Evolutionary conservation across 495 filamentous ascomycete species (phyloP).

Genomic region (Chaetomidium leptoderma): DNA sequence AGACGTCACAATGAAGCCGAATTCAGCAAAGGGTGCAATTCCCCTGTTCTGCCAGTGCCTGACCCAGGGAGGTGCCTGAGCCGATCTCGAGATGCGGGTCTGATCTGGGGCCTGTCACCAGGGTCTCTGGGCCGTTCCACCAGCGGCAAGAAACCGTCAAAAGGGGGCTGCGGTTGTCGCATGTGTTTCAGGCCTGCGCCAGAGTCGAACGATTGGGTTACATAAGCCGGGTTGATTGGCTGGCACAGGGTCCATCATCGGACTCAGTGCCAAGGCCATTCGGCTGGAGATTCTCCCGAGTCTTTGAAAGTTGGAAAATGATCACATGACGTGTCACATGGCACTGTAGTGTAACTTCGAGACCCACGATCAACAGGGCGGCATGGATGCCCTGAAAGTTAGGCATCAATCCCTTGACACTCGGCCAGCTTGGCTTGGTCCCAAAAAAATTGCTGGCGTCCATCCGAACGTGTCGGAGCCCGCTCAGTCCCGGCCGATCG

Average conservation of each 20-base stretch:
- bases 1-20: slow-evolving; percentile 26
- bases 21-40: slow-evolving; percentile 11
- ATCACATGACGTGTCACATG: slow-evolving; percentile 7
- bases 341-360: no score
- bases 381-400: slow-evolving; percentile 11
- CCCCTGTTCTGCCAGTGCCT: slow-evolving; percentile 2
- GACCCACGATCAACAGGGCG: not conserved
- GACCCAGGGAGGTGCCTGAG: no score
- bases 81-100: slow-evolving; percentile 12
- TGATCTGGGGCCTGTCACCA: slow-evolving; percentile 1
- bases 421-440: slow-evolving; percentile 19
- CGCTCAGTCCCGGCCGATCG: slow-evolving; percentile 5
- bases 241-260: not conserved
- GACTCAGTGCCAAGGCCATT: not conserved
- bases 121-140: not conserved
- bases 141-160: slow-evolving; percentile 4
- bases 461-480: slow-evolving; percentile 11
- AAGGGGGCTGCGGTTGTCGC: slow-evolving; percentile 7
- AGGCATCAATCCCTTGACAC: not conserved
- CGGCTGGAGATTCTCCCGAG: no score
- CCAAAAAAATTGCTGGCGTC: slow-evolving; percentile 25
- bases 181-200: slow-evolving; percentile 41
- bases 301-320: no score
- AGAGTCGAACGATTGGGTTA: slow-evolving; percentile 35
- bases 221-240: slow-evolving; percentile 25